Conservation (phyloP, 1,284 basidiomycete genomes). For the Rhizoctonia solani region DNA sequence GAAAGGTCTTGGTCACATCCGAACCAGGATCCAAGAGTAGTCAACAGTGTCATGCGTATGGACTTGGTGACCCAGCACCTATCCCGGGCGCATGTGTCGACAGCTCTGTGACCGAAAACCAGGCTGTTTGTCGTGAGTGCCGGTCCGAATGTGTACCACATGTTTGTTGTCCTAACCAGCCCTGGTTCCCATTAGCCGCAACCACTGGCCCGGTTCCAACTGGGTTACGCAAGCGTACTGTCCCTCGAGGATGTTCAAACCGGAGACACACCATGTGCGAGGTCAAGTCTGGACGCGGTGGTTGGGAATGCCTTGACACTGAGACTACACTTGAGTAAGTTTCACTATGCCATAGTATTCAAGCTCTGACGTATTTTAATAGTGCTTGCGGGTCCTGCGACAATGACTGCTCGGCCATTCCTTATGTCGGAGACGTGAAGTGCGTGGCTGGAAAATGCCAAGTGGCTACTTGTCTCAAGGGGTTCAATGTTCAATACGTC, state of each 20-base stretch:
- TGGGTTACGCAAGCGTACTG: slow-evolving; percentile 1
- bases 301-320: slow-evolving; percentile 29
- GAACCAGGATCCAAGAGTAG: slow-evolving; percentile 6
- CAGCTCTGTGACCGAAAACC: slow-evolving; percentile 11
- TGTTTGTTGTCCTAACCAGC: neutral
- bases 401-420: slow-evolving; percentile 29
- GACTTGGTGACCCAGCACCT: slow-evolving; percentile 8
- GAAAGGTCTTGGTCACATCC: slow-evolving; percentile 9
- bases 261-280: slow-evolving; percentile 9
- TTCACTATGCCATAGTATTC: neutral
- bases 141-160: neutral
- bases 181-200: neutral
- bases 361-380: neutral
- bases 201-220: slow-evolving; percentile 9
- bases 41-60: slow-evolving; percentile 2
- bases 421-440: slow-evolving; percentile 9
- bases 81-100: slow-evolving; percentile 3
- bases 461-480: slow-evolving; percentile 14
- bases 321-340: slow-evolving; percentile 17
- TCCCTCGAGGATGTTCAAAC: slow-evolving; percentile 6
- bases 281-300: neutral
- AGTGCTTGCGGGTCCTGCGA: slow-evolving; percentile 29
- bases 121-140: slow-evolving; percentile 9
- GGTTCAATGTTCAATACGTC: neutral
- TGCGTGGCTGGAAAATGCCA: slow-evolving; percentile 9